Evolutionary conservation across 345 rosid genomes (phyloP), one percentile per base, ranked within the genome.

Genomic region (Gynandropsis gynandra): DNA sequence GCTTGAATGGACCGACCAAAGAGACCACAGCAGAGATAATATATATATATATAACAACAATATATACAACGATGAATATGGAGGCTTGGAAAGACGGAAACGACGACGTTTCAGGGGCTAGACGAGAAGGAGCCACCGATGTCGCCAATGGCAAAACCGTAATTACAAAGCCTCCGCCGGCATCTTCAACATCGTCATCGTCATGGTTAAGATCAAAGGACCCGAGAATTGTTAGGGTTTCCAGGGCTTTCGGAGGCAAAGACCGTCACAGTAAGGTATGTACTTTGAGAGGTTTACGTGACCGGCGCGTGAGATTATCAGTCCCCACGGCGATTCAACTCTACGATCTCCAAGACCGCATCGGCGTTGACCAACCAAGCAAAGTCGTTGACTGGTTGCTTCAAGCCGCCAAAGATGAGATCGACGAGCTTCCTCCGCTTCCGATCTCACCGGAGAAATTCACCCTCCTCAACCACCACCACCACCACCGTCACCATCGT

Each of bases 341-440:
- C 73, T 85, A 85, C 55, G 95, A 80, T 68, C 95, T 85, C 67
- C 95, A 85, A 71, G 95, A 81, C n/a, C 69, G 87, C 43, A 81
- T 85, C 10, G 95, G 95, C 39, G 70, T 85, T 47, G 83, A 80
- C 63, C 95, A 85, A 54, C 95, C 95, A 13, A 81, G 89, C 62
- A 85, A 85, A 68, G 95, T 69, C 35, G 76, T 85, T 27, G 95
- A 85, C 53, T 85, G 95, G 95, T 58, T 85, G 66, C 82, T 85
- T 10, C 65, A 82, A 45, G 85, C 47, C 10, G 89, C 89, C 7
- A 85, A 80, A 62, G 58, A 73, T 4, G 95, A 85, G 61, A 85
- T 85, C 45, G 89, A 85, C 41, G 81, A 74, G 60, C 89, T 85
- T 47, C 95, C 95, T 56, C 95, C 95, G 2, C 85, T 85, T 17